Base-by-base conservation (phyloP, 1,284 basidiomycete genomes). In the Heliocybe sulcata region DNA sequence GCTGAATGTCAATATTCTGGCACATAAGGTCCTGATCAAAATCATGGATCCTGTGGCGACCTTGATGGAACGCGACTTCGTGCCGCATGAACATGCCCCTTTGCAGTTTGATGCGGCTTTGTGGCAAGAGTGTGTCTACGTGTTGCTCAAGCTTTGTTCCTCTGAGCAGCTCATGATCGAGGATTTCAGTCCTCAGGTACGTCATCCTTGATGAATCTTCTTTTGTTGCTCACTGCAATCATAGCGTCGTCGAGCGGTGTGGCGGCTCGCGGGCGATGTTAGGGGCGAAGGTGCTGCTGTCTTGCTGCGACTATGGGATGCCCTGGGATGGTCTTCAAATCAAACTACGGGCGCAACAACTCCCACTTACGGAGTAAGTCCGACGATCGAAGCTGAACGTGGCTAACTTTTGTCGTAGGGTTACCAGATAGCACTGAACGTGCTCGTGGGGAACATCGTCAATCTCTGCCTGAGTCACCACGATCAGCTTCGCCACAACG, bases 381-480 rank as follows among this genome's bases (percentile, higher is more conserved):
- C 19, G 38, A 20, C 52, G 51, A 26, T 47, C 29, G 29, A 4
- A 31, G 38, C 38, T n/a, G 16, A 42, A 16, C 38, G n/a, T 6
- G 27, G 29, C 54, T 57, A 16, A 59, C 59, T 23, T 14, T 47
- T 20, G 51, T 50, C 42, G 51, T 45, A 91, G 89, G 86, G 86
- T 54, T 94, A 92, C 64, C 93, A 95, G 73, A 77, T 85, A 1
- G 83, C 87, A 23, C 81, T 95, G 45, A 90, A 87, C 57, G 77
- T 87, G n/a, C 81, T 98, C 12, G 92, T 97, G 25, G 94, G 92
- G 54, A 87, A 90, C 54, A 88, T 98, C 51, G 87, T 99, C 55
- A 90, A 94, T 63, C 77, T 98, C 1, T 98, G 96, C 66, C 75
- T 98, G 49, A 97, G 94, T 57, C 92, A 95, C 63, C 95, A 98